Percentiles rank a stretch among this genome's conserved stretches.
These are phyloP conservation scores for Moricandia arvensis DNA, from an alignment of 345 rosid species.

Conservation along the genomic window DNA sequence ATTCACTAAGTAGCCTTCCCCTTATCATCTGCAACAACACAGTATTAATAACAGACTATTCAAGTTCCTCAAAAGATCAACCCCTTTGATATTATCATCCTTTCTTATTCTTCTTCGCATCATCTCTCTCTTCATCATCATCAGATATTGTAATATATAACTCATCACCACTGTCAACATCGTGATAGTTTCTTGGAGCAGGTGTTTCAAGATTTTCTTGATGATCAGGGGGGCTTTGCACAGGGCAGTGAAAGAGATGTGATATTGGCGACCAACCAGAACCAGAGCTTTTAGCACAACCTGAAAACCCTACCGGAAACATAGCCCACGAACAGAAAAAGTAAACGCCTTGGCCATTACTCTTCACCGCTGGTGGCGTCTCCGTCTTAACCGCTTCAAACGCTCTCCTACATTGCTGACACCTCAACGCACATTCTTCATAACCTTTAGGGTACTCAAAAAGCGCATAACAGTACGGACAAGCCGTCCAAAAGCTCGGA, in stretches of 20 bases:
- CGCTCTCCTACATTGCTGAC: conserved; percentile 69
- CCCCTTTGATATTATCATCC: conserved; percentile 67
- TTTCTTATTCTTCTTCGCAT: conserved; percentile 38
- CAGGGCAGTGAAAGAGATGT: conserved; percentile 46
- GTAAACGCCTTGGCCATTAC: conserved; percentile 44
- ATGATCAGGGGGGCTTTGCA: conserved; percentile 1
- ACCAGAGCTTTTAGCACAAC: conserved; percentile 20
- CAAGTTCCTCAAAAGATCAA: conserved; percentile 72
- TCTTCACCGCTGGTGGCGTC: conserved; percentile 56
- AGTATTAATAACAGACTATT: conserved; percentile 66
- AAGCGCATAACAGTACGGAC: conserved; percentile 68
- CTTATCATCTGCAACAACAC: conserved; percentile 58
- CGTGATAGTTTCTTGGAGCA: conserved; percentile 22
- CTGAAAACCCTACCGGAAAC: conserved; percentile 60
- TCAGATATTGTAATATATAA: conserved; percentile 2
- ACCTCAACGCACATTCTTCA: conserved; percentile 66
- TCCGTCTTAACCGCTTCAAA: conserved; percentile 68
- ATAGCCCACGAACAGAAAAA: conserved; percentile 60
- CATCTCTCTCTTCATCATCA: conserved; percentile 39
- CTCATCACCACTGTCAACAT: conserved; percentile 33
- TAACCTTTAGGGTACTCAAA: conserved; percentile 70
- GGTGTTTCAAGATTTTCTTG: neutral
- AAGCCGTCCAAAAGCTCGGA: conserved; percentile 77
- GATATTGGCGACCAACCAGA: conserved; percentile 68
- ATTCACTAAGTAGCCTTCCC: conserved; percentile 58